Evolutionary conservation across 805 yeast species (phyloP), one percentile per base, ranked within the genome.

Genomic region (Wickerhamiella sorbophila): DNA sequence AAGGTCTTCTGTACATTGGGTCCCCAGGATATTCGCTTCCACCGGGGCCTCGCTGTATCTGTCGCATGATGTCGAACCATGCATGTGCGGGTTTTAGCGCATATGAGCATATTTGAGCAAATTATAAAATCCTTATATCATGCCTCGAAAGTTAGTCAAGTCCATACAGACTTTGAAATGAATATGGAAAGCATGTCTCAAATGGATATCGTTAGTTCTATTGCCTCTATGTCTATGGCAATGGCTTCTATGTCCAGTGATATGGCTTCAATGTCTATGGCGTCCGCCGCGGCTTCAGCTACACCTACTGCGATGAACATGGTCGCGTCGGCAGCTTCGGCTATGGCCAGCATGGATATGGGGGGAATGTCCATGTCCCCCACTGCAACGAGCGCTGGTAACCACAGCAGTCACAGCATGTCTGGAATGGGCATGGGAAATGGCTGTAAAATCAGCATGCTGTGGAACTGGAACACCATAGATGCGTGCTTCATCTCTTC

Each of bases 401-500:
- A 35, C 12, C 19, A n/a, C 12, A 34, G 47, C 40, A 41, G 31
- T 44, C 43, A 35, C 16, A n/a, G 22, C 20, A 39, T 35, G 45
- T 4, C 38, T 24, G 38, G 42, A 3, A 44, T 41, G 47, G 21
- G 47, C 34, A 42, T 41, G 47, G 43, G 48, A 19, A 42, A 41
- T 20, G 33, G 49, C 16, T 65, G 69, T 46, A 48, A 59, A 27
- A 60, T 65, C 46, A 46, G 55, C 21, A 78, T 78, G 85, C 57
- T 74, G 45, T 79, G 85, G 84, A 79, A 78, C 55, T 78, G 85
- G 84, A 64, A 74, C 49, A 75, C 81, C 0, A 65, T 77, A 22
- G 77, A 78, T 49, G 61, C 77, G 4, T 79, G 84, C 54, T 78
- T 78, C 52, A 64, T 79, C 46, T 67, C 82, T 5, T 62, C 57